Evolutionary conservation across 2,329 filamentous ascomycete species (phyloP), one percentile per base, ranked within the genome.

Genomic region (Penicillium corylophilum): DNA sequence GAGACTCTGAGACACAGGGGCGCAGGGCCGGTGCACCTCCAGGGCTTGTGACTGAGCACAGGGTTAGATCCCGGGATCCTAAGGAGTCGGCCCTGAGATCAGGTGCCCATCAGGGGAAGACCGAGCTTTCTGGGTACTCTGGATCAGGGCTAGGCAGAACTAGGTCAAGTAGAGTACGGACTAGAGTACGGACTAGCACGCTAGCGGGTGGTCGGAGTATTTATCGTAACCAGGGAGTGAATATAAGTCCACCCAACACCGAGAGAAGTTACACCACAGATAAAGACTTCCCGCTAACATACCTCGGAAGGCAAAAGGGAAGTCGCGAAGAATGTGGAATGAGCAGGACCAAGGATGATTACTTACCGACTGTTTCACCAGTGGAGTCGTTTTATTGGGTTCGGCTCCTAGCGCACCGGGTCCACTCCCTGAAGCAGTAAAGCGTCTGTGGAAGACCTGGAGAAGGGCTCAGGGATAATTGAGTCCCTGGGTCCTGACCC

Each of bases 301-400:
- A 38, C 16, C 35, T 12, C 35, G 35, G 9, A 41, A 26, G 20
- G 22, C 3, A 15, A 18, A 13, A 12, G 8, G 42, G 16, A 41
- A 44, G 38, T 41, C 46, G 47, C 26, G 31, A 50, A 48, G 55
- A 60, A 60, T 60, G 57, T 47, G 41, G 57, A 60, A 54, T 57
- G 42, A 53, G 39, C 31, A 35, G 31, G n/a, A 35, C 31, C 31
- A 36, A 36, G 33, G 16, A 36, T 23, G 39, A 15, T 40, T 12
- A n/a, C 29, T 23, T 45, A 47, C 44, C 43, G 48, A 48, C 41
- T 54, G 55, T 57, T 59, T 59, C 54, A 60, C 28, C 33, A 40
- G 56, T 54, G 55, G 54, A 51, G 45, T n/a, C 38, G 4, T 28
- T 16, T 54, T 41, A 61, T 60, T 62, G 59, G 58, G 52, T 53